Evolutionary conservation across 148 eudicot genomes (phyloP), one percentile per base, ranked within the genome.

Genomic region (Beta vulgaris): DNA sequence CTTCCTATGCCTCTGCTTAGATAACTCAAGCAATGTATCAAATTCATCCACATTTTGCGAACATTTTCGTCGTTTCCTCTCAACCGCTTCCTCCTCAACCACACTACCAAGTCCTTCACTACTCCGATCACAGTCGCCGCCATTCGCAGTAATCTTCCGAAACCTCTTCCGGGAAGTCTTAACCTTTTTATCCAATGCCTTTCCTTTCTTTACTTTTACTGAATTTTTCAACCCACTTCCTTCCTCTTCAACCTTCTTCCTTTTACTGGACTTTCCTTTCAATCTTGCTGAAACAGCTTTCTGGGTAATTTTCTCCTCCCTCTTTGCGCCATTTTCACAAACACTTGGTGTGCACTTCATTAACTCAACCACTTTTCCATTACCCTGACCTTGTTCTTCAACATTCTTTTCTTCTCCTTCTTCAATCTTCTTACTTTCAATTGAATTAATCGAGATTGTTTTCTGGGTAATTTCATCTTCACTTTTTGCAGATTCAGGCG

Each of bases 321-420:
- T 67, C 71, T 40, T 35, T 14, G 34, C 0, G 32, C 48, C 35
- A 67, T 67, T 26, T 67, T 43, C 71, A 42, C 71, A 67, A 42
- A 67, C 53, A 67, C 53, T 28, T 67, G 18, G 53, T 67, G 71
- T 42, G 71, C 51, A 67, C 32, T 67, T 7, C 6, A 26, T 42
- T 10, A 12, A 19, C 8, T 42, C 71, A 67, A 64, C 46, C 40
- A 0, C 53, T 13, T 43, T 42, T 67, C 31, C 71, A 25, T 0
- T 6, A 51, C 57, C 57, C 48, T 9, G 2, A 39, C 42, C 42
- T 61, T 14, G 39, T 5, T 58, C 34, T 25, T 58, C 64, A 60
- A 0, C 64, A 60, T 6, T 55, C 44, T 62, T 4, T 39, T 9
- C 16, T 23, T 26, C 34, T 43, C 26, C 71, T 15, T 40, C 71